phyloP scores from a whole-genome alignment of 2,329 filamentous ascomycete species.

The Phyllosticta capitalensis region DNA sequence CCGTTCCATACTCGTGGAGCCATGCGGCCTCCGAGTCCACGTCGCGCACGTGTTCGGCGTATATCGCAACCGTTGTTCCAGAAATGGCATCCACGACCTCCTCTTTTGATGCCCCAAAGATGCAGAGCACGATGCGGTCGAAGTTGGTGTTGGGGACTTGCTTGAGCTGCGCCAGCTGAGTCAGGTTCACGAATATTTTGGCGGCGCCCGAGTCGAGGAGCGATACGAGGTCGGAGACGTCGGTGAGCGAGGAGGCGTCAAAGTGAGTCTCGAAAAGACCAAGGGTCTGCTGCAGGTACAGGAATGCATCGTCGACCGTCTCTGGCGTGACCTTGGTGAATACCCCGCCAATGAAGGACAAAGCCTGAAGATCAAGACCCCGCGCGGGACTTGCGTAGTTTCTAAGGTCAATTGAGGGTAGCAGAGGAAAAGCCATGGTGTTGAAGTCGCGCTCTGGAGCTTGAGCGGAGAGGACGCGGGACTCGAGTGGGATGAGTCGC shows the following conservation, averaged over 20 bases:
- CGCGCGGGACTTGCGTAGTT: constrained; percentile 34
- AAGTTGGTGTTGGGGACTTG: constrained; percentile 43
- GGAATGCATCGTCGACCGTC: constrained; percentile 37
- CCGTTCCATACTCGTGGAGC: constrained; percentile 40
- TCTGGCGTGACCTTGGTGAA: constrained; percentile 44
- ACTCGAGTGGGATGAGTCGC: not conserved
- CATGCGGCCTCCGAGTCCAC: constrained; percentile 35
- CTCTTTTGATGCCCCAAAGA: constrained; percentile 34
- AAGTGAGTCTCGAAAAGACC: constrained; percentile 56
- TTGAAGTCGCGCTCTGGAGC: not conserved
- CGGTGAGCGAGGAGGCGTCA: constrained; percentile 61
- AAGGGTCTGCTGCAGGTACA: constrained; percentile 49
- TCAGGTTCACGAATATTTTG: constrained; percentile 70
- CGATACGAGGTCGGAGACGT: constrained; percentile 63
- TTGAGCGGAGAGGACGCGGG: not conserved
- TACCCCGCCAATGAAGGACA: constrained; percentile 51
- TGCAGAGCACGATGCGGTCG: constrained; percentile 47
- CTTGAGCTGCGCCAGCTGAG: constrained; percentile 52
- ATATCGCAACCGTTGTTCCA: constrained; percentile 37
- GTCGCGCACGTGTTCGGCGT: constrained; percentile 33
- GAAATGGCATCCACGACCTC: constrained; percentile 31
- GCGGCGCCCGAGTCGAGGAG: constrained; percentile 78
- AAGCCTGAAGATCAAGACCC: constrained; percentile 41
- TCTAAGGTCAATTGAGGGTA: constrained; percentile 41
- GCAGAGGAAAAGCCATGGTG: constrained; percentile 36